phyloP scores from a whole-genome alignment of 768 basidiomycete genomes.

The Auriscalpium microsporum region DNA sequence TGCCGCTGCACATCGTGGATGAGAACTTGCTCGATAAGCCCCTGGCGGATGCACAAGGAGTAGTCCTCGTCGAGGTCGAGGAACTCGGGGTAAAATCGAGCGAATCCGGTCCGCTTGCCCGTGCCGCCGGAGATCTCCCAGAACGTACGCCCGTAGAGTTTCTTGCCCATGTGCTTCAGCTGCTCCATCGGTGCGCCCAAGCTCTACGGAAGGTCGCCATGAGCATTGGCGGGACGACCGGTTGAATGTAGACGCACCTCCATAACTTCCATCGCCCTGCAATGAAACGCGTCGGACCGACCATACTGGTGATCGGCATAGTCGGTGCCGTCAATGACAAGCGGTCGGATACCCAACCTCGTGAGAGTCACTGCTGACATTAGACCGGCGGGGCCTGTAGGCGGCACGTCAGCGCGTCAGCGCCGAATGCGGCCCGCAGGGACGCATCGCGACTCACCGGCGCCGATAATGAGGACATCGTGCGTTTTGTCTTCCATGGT shows the following conservation, averaged over 20 bases:
- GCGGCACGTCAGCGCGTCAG: not conserved
- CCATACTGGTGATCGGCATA: constrained; percentile 5
- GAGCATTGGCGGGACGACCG: not conserved
- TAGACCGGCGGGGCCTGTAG: constrained; percentile 1
- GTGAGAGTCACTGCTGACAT: constrained; percentile 1
- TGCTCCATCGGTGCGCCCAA: constrained; percentile 6
- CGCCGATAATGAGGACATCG: constrained; percentile 6
- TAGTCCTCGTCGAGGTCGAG: constrained; percentile 6
- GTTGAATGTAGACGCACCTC: not conserved
- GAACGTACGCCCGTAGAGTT: constrained; percentile 4
- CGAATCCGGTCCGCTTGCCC: not conserved
- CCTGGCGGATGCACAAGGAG: constrained; percentile 2
- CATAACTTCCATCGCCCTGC: constrained; percentile 5
- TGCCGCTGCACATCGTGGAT: constrained; percentile 5
- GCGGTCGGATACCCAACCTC: constrained; percentile 3
- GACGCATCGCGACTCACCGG: not conserved
- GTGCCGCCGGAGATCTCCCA: constrained; percentile 3
- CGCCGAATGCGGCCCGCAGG: not conserved
- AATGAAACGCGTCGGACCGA: constrained; percentile 5
- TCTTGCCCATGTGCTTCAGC: constrained; percentile 1
- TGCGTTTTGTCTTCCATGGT: not conserved
- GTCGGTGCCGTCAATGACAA: constrained; percentile 3
- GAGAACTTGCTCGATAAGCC: constrained; percentile 4
- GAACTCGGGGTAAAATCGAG: constrained; percentile 5
- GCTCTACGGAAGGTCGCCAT: not conserved